Conservation (phyloP, 2,329 filamentous ascomycete species). For the Talaromyces albobiverticillius region DNA sequence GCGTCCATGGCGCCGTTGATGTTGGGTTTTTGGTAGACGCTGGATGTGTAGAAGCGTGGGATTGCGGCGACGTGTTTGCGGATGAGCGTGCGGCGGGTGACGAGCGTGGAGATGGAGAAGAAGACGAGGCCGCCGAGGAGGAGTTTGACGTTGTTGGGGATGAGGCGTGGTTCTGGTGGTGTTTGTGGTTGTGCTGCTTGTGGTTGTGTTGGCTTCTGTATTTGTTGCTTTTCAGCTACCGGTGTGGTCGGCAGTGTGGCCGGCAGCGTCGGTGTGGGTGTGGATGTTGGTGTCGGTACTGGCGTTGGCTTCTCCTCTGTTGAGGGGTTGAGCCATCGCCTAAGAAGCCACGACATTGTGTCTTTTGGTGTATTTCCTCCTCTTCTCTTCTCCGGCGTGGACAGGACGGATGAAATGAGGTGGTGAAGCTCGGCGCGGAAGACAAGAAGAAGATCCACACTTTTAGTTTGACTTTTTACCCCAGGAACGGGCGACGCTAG, state of each 20-base stretch:
- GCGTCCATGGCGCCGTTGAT: constrained; percentile 70
- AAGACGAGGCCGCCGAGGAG: constrained; percentile 75
- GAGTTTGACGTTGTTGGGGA: constrained; percentile 45
- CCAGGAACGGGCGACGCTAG: background rate
- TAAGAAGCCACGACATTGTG: constrained; percentile 14
- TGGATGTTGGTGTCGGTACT: background rate
- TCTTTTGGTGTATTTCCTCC: background rate
- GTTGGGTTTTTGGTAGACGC: constrained; percentile 39
- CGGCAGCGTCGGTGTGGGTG: background rate
- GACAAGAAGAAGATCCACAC: background rate
- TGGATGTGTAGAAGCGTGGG: constrained; percentile 67
- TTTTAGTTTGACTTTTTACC: background rate
- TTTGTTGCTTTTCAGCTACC: background rate
- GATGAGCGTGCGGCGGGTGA: constrained; percentile 68
- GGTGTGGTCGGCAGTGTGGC: background rate
- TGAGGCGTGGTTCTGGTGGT: constrained; percentile 5
- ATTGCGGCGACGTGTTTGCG: constrained; percentile 60
- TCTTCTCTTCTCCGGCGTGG: background rate
- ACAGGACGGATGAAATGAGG: background rate
- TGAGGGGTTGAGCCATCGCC: constrained; percentile 9
- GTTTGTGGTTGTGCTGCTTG: constrained; percentile 13
- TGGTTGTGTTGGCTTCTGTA: background rate
- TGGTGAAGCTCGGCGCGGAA: background rate
- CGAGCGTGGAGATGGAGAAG: constrained; percentile 65
- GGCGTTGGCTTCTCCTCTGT: constrained; percentile 6